phyloP scores from a whole-genome alignment of 169 alveolate genomes.

The Cryptosporidium ubiquitum region DNA sequence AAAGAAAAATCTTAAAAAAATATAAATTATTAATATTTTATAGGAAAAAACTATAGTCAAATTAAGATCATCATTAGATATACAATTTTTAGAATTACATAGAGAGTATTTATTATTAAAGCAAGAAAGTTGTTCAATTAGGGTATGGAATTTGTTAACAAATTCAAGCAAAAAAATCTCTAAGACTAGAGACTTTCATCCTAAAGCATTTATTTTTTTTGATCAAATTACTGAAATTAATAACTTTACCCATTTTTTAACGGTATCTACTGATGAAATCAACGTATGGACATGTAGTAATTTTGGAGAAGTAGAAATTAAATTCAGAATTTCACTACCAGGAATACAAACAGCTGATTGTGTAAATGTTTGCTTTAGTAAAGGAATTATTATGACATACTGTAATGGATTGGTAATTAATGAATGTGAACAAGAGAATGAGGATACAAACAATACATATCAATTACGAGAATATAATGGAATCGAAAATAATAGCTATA shows the following conservation, averaged over 20 bases:
- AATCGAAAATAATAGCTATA: background rate
- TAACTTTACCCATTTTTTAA: constrained; percentile 46
- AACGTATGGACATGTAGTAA: constrained; percentile 66
- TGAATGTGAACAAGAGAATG: background rate
- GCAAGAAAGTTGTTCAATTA: constrained; percentile 62
- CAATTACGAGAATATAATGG: background rate
- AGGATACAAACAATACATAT: background rate
- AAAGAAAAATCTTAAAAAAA: background rate
- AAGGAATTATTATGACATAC: constrained; percentile 67
- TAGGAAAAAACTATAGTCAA: constrained; percentile 58
- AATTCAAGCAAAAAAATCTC: constrained; percentile 38
- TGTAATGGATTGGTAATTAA: constrained; percentile 37
- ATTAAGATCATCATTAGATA: constrained; percentile 69
- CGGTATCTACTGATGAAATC: constrained; percentile 64
- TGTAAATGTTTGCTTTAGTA: constrained; percentile 66
- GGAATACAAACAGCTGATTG: constrained; percentile 74
- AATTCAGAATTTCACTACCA: constrained; percentile 51
- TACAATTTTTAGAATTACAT: constrained; percentile 64
- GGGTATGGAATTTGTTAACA: constrained; percentile 66
- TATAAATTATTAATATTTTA: background rate
- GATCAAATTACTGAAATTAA: constrained; percentile 61
- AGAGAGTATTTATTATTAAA: constrained; percentile 62
- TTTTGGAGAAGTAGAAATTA: constrained; percentile 53
- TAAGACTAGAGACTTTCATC: constrained; percentile 63
- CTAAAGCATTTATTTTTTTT: constrained; percentile 71